A percentile compares a stretch with the other conserved stretches of the same genome.
These are phyloP conservation scores for Fusarium nematophilum DNA, from an alignment of 2,329 filamentous ascomycete genomes.

Conservation along the genomic window DNA sequence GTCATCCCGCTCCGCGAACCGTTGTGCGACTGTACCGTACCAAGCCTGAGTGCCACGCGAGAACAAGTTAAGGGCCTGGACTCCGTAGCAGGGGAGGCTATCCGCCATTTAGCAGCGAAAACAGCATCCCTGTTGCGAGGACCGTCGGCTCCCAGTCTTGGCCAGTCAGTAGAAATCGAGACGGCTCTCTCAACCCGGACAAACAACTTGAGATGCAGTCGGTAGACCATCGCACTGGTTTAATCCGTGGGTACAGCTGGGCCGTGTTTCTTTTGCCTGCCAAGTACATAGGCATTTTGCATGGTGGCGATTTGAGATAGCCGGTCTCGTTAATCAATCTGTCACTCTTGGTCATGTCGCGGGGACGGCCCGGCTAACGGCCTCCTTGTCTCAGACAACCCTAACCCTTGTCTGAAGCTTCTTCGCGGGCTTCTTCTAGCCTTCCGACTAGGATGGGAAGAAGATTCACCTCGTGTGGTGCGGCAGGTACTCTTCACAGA, in stretches of 20 bases:
- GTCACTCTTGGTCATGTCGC: slow-evolving; percentile 9
- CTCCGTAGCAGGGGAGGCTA: background rate
- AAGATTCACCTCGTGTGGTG: background rate
- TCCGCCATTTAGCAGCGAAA: background rate
- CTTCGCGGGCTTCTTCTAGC: slow-evolving; percentile 25
- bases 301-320: background rate
- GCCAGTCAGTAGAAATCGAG: background rate
- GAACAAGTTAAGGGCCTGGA: slow-evolving; percentile 2
- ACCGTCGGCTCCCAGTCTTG: background rate
- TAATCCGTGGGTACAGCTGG: background rate
- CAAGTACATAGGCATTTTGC: background rate
- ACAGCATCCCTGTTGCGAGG: background rate
- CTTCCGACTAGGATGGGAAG: slow-evolving; percentile 16
- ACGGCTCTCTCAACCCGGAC: background rate
- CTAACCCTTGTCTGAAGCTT: slow-evolving; percentile 21
- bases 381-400: slow-evolving; percentile 16
- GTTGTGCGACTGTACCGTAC: slow-evolving; percentile 20
- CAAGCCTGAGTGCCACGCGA: slow-evolving; percentile 29
- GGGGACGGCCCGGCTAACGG: slow-evolving; percentile 16
- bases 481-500: background rate
- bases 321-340: slow-evolving; percentile 20
- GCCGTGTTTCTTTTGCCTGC: background rate
- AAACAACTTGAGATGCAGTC: background rate
- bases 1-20: slow-evolving; percentile 20
- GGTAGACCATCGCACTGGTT: background rate